These are phyloP conservation scores for Mrakia blollopis DNA, from an alignment of 768 basidiomycete genomes.

Conservation along the genomic window DNA sequence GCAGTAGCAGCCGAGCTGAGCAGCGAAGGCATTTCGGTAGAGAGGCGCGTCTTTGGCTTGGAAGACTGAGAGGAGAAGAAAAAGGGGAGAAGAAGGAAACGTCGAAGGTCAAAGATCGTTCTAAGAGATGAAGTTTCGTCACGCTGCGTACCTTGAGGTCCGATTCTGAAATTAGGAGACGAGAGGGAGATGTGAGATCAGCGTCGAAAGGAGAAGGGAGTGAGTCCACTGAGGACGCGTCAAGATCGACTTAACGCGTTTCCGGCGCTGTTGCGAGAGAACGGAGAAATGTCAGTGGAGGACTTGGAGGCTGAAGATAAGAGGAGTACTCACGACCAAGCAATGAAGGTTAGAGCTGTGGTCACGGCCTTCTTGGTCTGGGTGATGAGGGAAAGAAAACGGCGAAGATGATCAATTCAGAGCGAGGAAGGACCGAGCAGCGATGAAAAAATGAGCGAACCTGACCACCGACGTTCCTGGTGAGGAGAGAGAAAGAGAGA, in stretches of 20 bases:
- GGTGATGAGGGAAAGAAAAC: background rate
- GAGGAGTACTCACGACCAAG: slow-evolving; percentile 46
- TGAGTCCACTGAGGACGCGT: background rate
- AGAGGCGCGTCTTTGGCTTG: slow-evolving; percentile 50
- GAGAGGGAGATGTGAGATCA: background rate
- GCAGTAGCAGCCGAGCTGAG: slow-evolving; percentile 6
- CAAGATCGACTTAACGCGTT: slow-evolving; percentile 44
- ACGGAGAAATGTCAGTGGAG: too few species aligned
- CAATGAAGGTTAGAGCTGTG: slow-evolving; percentile 52
- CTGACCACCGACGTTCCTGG: slow-evolving; percentile 34
- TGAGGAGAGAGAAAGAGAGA: slow-evolving; percentile 33
- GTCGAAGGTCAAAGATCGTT: background rate
- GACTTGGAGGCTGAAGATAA: too few species aligned
- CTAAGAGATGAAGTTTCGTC: too few species aligned
- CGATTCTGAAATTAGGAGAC: background rate
- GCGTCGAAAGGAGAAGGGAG: background rate
- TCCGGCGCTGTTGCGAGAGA: slow-evolving; percentile 40
- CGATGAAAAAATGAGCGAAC: background rate
- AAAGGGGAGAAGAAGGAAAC: background rate
- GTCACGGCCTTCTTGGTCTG: slow-evolving; percentile 53
- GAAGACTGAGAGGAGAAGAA: slow-evolving; percentile 52
- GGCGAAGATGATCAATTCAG: background rate
- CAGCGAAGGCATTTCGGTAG: slow-evolving; percentile 40
- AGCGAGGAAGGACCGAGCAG: background rate
- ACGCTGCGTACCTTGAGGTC: slow-evolving; percentile 10